These are phyloP conservation scores for Labyrinthula sp. DNA, from an alignment of 352 stramenopile genomes.

Conservation along the genomic window DNA sequence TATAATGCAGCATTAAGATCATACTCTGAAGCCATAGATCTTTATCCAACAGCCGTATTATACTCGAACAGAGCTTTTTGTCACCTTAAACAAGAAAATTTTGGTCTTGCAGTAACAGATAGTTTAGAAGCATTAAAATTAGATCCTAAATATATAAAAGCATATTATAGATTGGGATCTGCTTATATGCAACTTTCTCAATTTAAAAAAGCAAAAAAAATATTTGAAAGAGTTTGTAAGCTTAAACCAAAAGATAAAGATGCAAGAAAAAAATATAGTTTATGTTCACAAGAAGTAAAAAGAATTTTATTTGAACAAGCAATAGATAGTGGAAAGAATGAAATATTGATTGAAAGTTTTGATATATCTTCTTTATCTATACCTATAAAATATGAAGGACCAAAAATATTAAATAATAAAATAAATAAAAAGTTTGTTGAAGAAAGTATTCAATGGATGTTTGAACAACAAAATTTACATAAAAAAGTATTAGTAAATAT, in stretches of 20 bases:
- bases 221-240: slow-evolving; percentile 56
- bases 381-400: slow-evolving; percentile 47
- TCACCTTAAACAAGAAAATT: slow-evolving; percentile 93
- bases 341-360: slow-evolving; percentile 69
- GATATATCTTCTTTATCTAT: slow-evolving; percentile 53
- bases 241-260: slow-evolving; percentile 32
- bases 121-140: slow-evolving; percentile 72
- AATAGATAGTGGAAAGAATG: slow-evolving; percentile 78
- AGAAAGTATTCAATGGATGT: slow-evolving; percentile 78
- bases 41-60: slow-evolving; percentile 65
- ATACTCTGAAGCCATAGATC: slow-evolving; percentile 63
- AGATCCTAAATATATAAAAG: slow-evolving; percentile 83
- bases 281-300: slow-evolving; percentile 86
- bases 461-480: slow-evolving; percentile 84
- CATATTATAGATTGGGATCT: slow-evolving; percentile 88
- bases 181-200: slow-evolving; percentile 81
- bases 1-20: slow-evolving; percentile 43
- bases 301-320: slow-evolving; percentile 79
- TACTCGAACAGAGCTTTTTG: slow-evolving; percentile 77
- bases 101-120: slow-evolving; percentile 86
- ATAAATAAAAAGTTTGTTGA: slow-evolving; percentile 52
- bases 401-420: slow-evolving; percentile 38
- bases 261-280: slow-evolving; percentile 69
- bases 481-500: slow-evolving; percentile 90
- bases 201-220: slow-evolving; percentile 85